Evolutionary conservation across 257 asterid genomes (phyloP).

Genomic region (Paulownia fortunei): DNA sequence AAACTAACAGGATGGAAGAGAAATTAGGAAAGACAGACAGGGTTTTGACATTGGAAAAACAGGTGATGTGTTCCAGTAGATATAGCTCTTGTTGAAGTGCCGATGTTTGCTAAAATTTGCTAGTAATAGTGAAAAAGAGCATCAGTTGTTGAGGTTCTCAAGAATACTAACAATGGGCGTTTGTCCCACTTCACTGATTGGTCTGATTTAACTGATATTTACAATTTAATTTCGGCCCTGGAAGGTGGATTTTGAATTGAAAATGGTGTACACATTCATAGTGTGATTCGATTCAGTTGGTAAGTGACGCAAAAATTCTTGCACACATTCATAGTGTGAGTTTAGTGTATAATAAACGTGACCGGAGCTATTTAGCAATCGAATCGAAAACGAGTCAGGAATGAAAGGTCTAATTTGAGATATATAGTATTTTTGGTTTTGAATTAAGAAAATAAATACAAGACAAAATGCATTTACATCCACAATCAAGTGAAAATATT

Average conservation of each 20-base stretch:
- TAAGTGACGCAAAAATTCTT: not conserved
- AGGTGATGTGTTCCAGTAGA: not conserved
- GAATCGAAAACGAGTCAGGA: too few species aligned
- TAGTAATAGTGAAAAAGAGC: not conserved
- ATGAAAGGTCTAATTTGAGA: too few species aligned
- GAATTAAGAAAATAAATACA: too few species aligned
- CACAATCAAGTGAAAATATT: too few species aligned
- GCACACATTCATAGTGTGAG: conserved; percentile 5
- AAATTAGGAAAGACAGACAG: not conserved
- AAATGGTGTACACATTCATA: not conserved
- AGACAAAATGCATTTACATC: too few species aligned
- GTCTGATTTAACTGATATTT: not conserved
- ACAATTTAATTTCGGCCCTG: not conserved
- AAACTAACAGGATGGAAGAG: not conserved
- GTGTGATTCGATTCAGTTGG: conserved; percentile 15
- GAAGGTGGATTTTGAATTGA: not conserved
- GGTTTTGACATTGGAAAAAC: conserved; percentile 14
- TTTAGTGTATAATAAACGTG: not conserved
- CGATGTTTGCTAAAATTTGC: not conserved
- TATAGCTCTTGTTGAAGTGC: not conserved
- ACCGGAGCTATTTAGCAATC: not conserved
- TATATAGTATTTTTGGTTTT: too few species aligned
- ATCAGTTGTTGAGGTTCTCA: conserved; percentile 12
- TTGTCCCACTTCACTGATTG: not conserved
- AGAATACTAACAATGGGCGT: not conserved